Evolutionary conservation across 352 stramenopile species (phyloP).

Genomic region (Thalassiosira delicatula): DNA sequence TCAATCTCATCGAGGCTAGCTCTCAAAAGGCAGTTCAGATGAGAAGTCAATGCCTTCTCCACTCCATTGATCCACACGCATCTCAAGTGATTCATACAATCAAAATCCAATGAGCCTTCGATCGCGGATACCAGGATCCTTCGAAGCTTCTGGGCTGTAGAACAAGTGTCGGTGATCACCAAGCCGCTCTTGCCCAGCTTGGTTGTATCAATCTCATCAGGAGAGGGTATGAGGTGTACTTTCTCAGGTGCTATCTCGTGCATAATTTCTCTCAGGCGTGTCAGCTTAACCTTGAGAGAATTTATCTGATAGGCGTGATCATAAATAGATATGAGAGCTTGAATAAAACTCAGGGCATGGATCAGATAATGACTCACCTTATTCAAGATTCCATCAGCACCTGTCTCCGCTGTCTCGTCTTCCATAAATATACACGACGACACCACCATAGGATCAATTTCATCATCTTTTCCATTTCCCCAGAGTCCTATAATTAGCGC

Average conservation of each 20-base stretch:
- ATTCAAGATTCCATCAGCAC: conserved; percentile 5
- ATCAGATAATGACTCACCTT: conserved; percentile 7
- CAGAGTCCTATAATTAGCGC: conserved; percentile 38
- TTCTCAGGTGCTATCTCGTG: conserved; percentile 8
- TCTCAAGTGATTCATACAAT: conserved; percentile 30
- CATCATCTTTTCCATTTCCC: background rate
- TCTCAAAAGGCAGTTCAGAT: conserved; percentile 2
- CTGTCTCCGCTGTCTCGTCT: conserved; percentile 11
- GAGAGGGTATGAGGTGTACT: conserved; percentile 3
- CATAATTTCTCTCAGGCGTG: background rate
- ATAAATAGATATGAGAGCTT: background rate
- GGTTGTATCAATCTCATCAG: conserved; percentile 32
- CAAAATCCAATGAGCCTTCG: conserved; percentile 3
- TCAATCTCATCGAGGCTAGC: conserved; percentile 33
- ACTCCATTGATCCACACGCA: conserved; percentile 31
- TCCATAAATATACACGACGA: conserved; percentile 39
- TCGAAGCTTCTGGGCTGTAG: conserved; percentile 18
- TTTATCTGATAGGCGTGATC: conserved; percentile 20
- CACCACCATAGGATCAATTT: conserved; percentile 37
- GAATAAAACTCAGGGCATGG: background rate
- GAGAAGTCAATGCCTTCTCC: conserved; percentile 17
- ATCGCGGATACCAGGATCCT: conserved; percentile 2
- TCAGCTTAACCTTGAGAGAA: conserved; percentile 14
- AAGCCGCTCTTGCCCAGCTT: conserved; percentile 36
- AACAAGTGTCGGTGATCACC: conserved; percentile 35